These are phyloP conservation scores for Henckelia pumila DNA, from an alignment of 257 asterid genomes.

Conservation along the genomic window DNA sequence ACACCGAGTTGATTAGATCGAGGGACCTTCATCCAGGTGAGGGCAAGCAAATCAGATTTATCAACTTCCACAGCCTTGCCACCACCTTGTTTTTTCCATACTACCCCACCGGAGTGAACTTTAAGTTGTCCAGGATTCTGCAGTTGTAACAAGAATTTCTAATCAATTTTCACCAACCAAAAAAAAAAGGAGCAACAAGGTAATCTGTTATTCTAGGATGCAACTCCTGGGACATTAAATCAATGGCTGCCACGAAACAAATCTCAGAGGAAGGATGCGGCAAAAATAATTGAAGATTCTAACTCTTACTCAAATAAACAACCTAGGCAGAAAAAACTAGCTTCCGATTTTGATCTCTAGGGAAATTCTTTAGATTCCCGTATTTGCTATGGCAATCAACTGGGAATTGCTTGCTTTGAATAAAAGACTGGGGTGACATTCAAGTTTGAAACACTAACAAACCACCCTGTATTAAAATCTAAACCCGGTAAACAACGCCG, in stretches of 20 bases:
- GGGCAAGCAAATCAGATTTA: slow-evolving; percentile 63
- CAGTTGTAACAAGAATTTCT: slow-evolving; percentile 24
- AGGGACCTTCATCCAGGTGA: slow-evolving; percentile 95
- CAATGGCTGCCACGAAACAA: not conserved
- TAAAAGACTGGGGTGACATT: not conserved
- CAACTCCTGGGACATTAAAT: not conserved
- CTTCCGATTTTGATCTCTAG: not conserved
- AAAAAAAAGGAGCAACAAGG: not conserved
- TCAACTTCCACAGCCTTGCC: slow-evolving; percentile 94
- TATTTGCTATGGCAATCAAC: not conserved
- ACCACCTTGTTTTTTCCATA: slow-evolving; percentile 96
- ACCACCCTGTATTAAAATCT: not conserved
- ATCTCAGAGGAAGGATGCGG: slow-evolving; percentile 4
- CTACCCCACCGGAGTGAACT: slow-evolving; percentile 76
- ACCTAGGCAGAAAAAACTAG: not conserved
- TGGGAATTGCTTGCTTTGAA: not conserved
- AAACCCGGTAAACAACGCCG: not conserved
- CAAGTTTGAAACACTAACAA: not conserved
- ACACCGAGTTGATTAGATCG: slow-evolving; percentile 89
- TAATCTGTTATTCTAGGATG: slow-evolving; percentile 9
- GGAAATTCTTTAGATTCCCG: not conserved
- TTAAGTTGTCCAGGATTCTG: slow-evolving; percentile 89
- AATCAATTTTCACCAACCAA: slow-evolving; percentile 3
- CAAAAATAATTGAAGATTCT: not conserved
- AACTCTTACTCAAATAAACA: not conserved